Percentiles rank a stretch among this genome's conserved stretches.
Conservation (phyloP, 2,329 filamentous ascomycete genomes). For the Exophiala spinifera region DNA sequence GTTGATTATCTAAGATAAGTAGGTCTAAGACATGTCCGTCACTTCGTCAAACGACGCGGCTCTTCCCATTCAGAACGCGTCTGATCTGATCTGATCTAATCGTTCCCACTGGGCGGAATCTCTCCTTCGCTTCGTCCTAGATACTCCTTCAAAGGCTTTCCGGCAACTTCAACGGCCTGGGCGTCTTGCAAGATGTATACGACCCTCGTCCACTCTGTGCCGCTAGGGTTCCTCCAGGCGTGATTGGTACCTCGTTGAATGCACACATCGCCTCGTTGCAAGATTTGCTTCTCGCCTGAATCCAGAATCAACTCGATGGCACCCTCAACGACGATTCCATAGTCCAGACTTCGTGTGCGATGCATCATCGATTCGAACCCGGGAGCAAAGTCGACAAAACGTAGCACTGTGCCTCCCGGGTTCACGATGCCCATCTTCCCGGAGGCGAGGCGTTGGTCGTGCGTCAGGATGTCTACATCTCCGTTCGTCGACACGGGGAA, state of each 20-base stretch:
- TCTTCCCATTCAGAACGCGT: too few species aligned
- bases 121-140: slow-evolving; percentile 18
- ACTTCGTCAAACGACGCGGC: too few species aligned
- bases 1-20: too few species aligned
- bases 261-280: slow-evolving; percentile 52
- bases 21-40: too few species aligned
- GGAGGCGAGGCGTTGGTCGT: slow-evolving; percentile 3
- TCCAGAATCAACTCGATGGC: slow-evolving; percentile 51
- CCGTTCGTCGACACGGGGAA: slow-evolving; percentile 16
- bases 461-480: slow-evolving; percentile 12
- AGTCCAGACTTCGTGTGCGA: slow-evolving; percentile 54
- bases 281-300: slow-evolving; percentile 45
- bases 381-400: slow-evolving; percentile 47
- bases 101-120: slow-evolving; percentile 12
- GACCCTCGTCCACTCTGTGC: slow-evolving; percentile 19
- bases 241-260: slow-evolving; percentile 50
- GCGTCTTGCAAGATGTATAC: slow-evolving; percentile 18
- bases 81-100: not conserved
- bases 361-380: slow-evolving; percentile 47
- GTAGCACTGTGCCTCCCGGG: slow-evolving; percentile 10
- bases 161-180: slow-evolving; percentile 8
- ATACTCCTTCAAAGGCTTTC: slow-evolving; percentile 8
- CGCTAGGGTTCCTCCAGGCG: slow-evolving; percentile 39
- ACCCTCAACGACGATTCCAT: slow-evolving; percentile 54
- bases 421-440: slow-evolving; percentile 14